Base-by-base conservation (phyloP, 495 filamentous ascomycete genomes). In the Podospora sp. region DNA sequence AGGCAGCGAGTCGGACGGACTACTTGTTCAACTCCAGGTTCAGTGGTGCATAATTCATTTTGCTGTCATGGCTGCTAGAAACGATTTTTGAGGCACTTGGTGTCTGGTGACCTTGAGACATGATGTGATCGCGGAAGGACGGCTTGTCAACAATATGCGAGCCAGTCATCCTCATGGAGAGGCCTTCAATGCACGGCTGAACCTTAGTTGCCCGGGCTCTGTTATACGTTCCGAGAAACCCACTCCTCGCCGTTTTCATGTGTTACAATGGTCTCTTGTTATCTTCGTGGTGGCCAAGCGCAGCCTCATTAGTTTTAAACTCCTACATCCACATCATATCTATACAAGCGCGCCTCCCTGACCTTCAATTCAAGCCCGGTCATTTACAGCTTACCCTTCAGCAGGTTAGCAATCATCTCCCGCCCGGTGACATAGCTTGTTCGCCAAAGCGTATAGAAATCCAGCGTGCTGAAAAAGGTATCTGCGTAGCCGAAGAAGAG, bases 401-500 rank as follows among this genome's bases (percentile, higher is more conserved):
- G 73, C 70, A 93, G 75, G 75, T 96, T 93, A 22, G 69, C 72
- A 25, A 92, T 78, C 86, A 93, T 94, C 82, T 93, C 86, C 35
- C 86, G 78, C 8, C 75, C 91, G 0, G 91, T 96, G 53, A 93
- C 79, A 68, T 80, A 83, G 27, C 85, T 84, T 20, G 89, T 96
- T 67, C 86, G 85, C 90, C 90, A 94, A 68, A 96, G 76, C 24
- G 92, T 94, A 6, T 83, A 86, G 76, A 94, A 82, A 74, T 95
- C 91, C 62, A 94, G 81, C 6, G 90, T 93, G 74, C 87, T 90
- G 59, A 82, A 85, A 66, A 94, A 83, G 65, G 85, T 87, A 81
- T 95, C 92, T 69, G 91, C 89, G 74, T 88, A 94, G 20, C 92
- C 92, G 79, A 96, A 95, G 78, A 89, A 88, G 27, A 96, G 81